Evolutionary conservation across 2,329 filamentous ascomycete species (phyloP).

Genomic region (Macroventuria anomochaeta): DNA sequence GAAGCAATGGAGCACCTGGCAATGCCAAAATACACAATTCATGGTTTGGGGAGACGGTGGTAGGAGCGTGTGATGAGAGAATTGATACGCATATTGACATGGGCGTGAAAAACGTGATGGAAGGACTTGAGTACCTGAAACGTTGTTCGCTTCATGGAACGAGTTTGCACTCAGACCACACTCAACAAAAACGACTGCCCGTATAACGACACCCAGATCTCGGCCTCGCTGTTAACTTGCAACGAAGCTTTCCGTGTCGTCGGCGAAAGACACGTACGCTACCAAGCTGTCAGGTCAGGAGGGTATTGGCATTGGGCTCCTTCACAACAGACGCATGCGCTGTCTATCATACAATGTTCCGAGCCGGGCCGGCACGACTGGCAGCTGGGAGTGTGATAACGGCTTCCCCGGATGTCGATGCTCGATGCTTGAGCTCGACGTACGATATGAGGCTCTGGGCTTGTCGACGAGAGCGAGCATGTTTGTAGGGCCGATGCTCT

Average conservation of each 20-base stretch:
- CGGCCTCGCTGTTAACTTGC: background rate
- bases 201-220: background rate
- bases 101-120: background rate
- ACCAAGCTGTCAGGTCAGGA: background rate
- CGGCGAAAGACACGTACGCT: background rate
- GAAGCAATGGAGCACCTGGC: conserved; percentile 24
- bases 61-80: background rate
- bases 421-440: background rate
- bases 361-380: conserved; percentile 5
- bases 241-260: background rate
- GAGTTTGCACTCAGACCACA: background rate
- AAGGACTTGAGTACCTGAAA: conserved; percentile 3
- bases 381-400: background rate
- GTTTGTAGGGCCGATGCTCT: background rate
- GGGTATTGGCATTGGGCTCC: conserved; percentile 5
- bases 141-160: background rate
- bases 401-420: conserved; percentile 10
- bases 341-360: conserved; percentile 5
- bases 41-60: background rate
- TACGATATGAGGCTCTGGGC: background rate
- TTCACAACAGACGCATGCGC: background rate
- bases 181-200: background rate
- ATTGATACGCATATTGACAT: background rate
- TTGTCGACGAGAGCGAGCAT: background rate
- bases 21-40: conserved; percentile 11